Evolutionary conservation across 2,329 filamentous ascomycete species (phyloP).

Genomic region (Mycocentrospora acerina): DNA sequence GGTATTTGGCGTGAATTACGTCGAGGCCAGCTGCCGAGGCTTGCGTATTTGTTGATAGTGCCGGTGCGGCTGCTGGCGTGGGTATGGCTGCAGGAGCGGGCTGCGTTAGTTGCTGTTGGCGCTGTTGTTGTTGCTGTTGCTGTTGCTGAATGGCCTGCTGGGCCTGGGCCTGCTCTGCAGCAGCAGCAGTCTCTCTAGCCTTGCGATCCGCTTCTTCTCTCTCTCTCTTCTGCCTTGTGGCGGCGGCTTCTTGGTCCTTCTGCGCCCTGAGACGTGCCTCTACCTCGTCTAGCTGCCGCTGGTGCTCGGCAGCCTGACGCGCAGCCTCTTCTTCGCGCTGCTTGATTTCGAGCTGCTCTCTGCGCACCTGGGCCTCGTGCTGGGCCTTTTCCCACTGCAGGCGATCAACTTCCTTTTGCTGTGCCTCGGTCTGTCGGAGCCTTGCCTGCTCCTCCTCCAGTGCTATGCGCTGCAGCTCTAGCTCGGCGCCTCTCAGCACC

Average conservation of each 20-base stretch:
- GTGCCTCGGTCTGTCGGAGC: conserved; percentile 36
- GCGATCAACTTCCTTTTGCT: conserved; percentile 41
- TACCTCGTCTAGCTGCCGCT: conserved; percentile 32
- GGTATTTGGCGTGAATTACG: conserved; percentile 36
- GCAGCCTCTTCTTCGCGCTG: conserved; percentile 35
- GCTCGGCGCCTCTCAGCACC: conserved; percentile 59
- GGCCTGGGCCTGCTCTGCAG: conserved; percentile 24
- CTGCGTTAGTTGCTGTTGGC: conserved; percentile 7
- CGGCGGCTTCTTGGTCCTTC: conserved; percentile 31
- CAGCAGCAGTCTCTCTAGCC: conserved; percentile 29
- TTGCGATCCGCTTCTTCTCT: conserved; percentile 33
- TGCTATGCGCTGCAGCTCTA: conserved; percentile 53
- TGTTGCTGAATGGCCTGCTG: conserved; percentile 15
- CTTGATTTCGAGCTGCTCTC: conserved; percentile 36
- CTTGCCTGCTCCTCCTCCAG: conserved; percentile 44
- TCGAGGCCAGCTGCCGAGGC: conserved; percentile 24
- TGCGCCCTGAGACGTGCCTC: conserved; percentile 35
- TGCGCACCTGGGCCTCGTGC: conserved; percentile 39
- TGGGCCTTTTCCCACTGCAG: conserved; percentile 49
- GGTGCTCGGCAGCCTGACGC: conserved; percentile 28
- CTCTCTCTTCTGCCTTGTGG: conserved; percentile 27
- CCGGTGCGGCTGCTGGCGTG: conserved; percentile 2
- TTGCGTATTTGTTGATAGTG: conserved; percentile 7
- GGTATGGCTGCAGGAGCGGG: conserved; percentile 5
- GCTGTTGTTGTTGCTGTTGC: conserved; percentile 1